Evolutionary conservation across 768 basidiomycete species (phyloP), one percentile per base, ranked within the genome.

Genomic region (Coprinopsis cinerea): DNA sequence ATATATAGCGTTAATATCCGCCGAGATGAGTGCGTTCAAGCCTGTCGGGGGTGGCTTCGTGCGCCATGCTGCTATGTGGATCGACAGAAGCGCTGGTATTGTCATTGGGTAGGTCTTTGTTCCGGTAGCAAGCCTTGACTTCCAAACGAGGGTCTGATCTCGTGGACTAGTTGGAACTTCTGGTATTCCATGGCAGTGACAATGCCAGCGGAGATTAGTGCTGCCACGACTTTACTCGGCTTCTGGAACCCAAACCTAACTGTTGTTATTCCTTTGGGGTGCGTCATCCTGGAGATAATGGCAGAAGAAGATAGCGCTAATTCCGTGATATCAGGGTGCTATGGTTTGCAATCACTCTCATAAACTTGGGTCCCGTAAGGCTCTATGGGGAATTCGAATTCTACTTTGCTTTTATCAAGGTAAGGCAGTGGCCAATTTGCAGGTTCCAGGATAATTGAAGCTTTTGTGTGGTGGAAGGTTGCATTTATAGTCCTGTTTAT

Each of bases 21-120:
- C 64, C 9, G 74, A 81, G 61, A 80, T 79, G 83, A 60, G 83
- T 32, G 74, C 81, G 0, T 82, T 72, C 57, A 71, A 83, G 30
- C 83, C 83, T 0, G 64, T 81, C 10, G 67, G 77, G 24, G 83
- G 83, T 25, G 81, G 81, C 36, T 68, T 74, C 55, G 73, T 74
- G 14, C 66, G 72, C 35, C 73, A 78, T 44, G 74, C 78, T 3
- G 71, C 67, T 15, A 69, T 76, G 43, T 79, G 76, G 61, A 63
- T 82, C 26, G 81, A 82, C 59, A 56, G 56, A 50, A 66, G 65
- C 48, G 55, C 53, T 27, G 60, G 65, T 3, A 55, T 64, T 18
- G 53, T 60, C 11, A 59, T 60, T 22, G 65, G 65, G 65, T 63
- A 27, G 23, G 55, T 44, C 34, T 25, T 17, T 6, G 6, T 22